Evolutionary conservation across 805 yeast genomes (phyloP), one percentile per base, ranked within the genome.

Genomic region (Yarrowia hollandica): DNA sequence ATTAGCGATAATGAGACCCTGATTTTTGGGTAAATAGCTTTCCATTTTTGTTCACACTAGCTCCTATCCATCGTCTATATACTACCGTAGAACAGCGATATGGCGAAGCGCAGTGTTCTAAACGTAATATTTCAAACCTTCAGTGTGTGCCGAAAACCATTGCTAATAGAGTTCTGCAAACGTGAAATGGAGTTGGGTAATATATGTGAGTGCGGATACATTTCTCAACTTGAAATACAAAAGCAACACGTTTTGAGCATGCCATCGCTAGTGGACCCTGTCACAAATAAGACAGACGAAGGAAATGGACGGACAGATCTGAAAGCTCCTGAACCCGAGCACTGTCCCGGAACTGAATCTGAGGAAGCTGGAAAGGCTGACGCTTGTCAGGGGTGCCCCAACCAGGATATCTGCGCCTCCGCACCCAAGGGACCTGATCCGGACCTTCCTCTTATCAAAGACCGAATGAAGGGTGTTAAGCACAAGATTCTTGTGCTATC

Each of bases 311-410:
- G 55, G 18, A 22, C 55, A 16, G 55, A 52, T 8, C 60, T 63
- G 12, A 52, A 59, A 28, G 88, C 84, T 0, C 90, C 94, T 0
- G 95, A 86, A 67, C 98, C 99, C 0, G 97, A 90, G 69, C 98
- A 94, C 72, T 94, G 99, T 75, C 99, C 99, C 0, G 99, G 99
- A 0, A 96, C 98, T 1, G 97, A 92, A 69, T 86, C 96, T 2
- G 97, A 90, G 65, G 73, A 75, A 57, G 99, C 99, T 1, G 99
- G 99, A 7, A 83, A 86, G 66, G 91, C 89, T 2, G 96, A 89
- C 68, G 96, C 98, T 11, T 94, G 99, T 69, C 79, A 75, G 8
- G 97, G 97, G 10, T 94, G 99, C 75, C 95, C 97, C 14, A 94
- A 94, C 73, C 90, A 94, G 72, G 83, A 79, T 42, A 87, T 92